phyloP scores from a whole-genome alignment of 2,329 filamentous ascomycete genomes.

The Colletotrichum gloeosporioides region DNA sequence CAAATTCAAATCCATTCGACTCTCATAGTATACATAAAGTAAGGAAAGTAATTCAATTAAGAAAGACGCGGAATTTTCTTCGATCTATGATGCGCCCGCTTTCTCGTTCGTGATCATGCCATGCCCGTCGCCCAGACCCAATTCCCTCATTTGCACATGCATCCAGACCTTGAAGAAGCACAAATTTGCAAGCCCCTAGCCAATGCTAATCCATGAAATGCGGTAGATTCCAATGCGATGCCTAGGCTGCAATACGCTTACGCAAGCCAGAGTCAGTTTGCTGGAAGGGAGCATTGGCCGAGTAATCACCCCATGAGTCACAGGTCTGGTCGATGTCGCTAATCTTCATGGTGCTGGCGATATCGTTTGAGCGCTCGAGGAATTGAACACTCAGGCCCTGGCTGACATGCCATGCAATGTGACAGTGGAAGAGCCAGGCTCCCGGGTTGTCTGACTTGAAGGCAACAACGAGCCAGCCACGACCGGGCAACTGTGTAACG shows the following conservation, averaged over 20 bases:
- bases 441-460: conserved; percentile 57
- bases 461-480: conserved; percentile 51
- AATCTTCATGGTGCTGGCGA: neutral
- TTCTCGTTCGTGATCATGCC: neutral
- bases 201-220: neutral
- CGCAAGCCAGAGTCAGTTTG: conserved; percentile 11
- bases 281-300: neutral
- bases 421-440: conserved; percentile 51
- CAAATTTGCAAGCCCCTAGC: neutral
- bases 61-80: neutral
- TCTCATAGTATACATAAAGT: neutral
- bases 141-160: neutral
- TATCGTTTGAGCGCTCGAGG: conserved; percentile 39
- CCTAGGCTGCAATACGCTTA: neutral
- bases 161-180: neutral
- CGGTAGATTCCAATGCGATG: neutral
- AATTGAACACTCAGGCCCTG: conserved; percentile 59
- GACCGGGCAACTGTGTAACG: conserved; percentile 44
- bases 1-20: neutral
- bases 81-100: conserved; percentile 15
- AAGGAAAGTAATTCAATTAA: neutral
- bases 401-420: conserved; percentile 54
- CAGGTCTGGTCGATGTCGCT: conserved; percentile 1
- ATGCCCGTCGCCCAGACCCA: neutral
- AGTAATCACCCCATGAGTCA: neutral